Conservation (phyloP, 2,329 filamentous ascomycete species). For the Lomentospora prolificans region DNA sequence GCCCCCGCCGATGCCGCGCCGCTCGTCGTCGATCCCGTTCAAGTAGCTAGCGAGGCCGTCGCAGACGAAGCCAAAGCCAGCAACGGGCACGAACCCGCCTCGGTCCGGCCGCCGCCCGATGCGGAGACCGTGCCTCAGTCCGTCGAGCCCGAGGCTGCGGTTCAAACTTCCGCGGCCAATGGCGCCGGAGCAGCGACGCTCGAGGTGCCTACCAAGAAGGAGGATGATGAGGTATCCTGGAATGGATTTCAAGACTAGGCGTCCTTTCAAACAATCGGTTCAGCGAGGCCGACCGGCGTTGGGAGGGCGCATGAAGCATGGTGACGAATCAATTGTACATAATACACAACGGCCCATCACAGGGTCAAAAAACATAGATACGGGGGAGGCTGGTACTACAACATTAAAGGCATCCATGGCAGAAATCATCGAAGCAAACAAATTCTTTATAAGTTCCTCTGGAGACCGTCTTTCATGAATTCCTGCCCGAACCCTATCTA, state of each 20-base stretch:
- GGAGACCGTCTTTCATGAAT: too few relatives aligned
- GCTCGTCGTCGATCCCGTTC: not conserved
- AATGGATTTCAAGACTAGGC: constrained; percentile 29
- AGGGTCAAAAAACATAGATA: too few relatives aligned
- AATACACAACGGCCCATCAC: too few relatives aligned
- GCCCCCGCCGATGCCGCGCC: constrained; percentile 7
- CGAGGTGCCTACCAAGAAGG: not conserved
- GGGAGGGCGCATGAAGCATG: too few relatives aligned
- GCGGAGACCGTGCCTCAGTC: not conserved
- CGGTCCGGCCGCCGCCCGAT: not conserved
- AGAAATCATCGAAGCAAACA: too few relatives aligned
- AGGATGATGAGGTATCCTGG: constrained; percentile 32
- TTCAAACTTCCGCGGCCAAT: constrained; percentile 15
- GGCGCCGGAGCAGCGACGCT: not conserved
- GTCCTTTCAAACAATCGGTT: not conserved
- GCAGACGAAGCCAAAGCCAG: not conserved
- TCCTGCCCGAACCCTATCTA: too few relatives aligned
- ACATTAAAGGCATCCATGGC: too few relatives aligned
- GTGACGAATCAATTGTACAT: not conserved
- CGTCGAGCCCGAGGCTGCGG: constrained; percentile 5
- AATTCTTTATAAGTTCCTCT: too few relatives aligned
- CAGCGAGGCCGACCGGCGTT: too few relatives aligned
- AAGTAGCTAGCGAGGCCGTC: not conserved
- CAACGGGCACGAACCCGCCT: not conserved
- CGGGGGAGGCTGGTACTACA: too few relatives aligned